Evolutionary conservation across 2,329 filamentous ascomycete species (phyloP), one percentile per base, ranked within the genome.

Genomic region (Fusarium subtropicale): DNA sequence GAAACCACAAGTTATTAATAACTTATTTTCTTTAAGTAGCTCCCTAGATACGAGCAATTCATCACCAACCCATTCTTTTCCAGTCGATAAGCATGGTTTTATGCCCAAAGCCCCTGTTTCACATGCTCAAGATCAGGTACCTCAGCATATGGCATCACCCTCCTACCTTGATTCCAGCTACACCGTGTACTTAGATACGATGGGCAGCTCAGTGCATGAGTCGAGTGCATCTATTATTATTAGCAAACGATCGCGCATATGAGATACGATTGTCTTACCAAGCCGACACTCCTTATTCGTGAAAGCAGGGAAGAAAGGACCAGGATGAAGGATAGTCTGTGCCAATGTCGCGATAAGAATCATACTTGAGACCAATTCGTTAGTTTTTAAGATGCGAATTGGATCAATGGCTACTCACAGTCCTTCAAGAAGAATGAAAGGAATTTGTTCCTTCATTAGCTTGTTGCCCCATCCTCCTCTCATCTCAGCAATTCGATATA

Each of bases 401-500:
- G 6, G 28, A 30, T 30, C 5, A 28, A 28, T 22, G 0, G 11
- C 0, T 20, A 58, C 60, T 64, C 2, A 64, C 60, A 64, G 30
- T 2, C 51, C 53, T 24, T 64, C 60, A 2, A 64, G 53, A 5
- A 64, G 15, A 0, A 64, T 58, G 1, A 64, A 64, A 1, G 60
- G 59, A 1, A 64, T 38, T 20, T 64, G 8, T 5, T 64, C 60
- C 9, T 36, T 64, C 60, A 64, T 64, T 2, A 64, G 0, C 1
- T 50, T 20, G 3, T 50, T 64, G 0, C 60, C 60, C 60, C 60
- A 64, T 1, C 60, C 60, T 1, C 51, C 59, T 2, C 44, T 22
- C 60, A 64, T 64, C 20, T 64, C 60, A 2, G 60, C 60, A 13
- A 64, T 64, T 5, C 60, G 60, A 13, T 64, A 64, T 3, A 64